Conservation (phyloP, 2,329 filamentous ascomycete genomes). For the Colletotrichum lentis region DNA sequence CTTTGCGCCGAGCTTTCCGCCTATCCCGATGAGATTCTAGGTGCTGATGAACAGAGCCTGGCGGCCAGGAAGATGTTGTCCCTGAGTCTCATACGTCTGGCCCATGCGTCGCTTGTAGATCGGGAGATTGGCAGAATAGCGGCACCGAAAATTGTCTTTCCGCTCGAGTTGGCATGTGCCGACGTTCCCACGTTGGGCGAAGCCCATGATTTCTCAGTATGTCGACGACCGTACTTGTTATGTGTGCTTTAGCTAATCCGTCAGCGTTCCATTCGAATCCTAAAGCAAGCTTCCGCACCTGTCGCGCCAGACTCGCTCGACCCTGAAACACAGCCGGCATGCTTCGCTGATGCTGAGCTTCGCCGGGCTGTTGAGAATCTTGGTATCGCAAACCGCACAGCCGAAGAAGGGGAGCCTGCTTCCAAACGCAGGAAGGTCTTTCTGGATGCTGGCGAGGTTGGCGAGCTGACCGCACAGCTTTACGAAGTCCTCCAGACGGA, state of each 20-base stretch:
- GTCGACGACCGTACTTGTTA: slow-evolving; percentile 24
- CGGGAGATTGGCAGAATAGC: slow-evolving; percentile 51
- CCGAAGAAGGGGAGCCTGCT: slow-evolving; percentile 38
- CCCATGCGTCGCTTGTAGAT: slow-evolving; percentile 46
- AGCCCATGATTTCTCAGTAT: slow-evolving; percentile 55
- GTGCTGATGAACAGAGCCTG: slow-evolving; percentile 42
- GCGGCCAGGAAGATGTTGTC: slow-evolving; percentile 49
- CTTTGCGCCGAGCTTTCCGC: slow-evolving; percentile 54
- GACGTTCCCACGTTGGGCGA: slow-evolving; percentile 46
- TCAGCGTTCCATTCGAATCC: slow-evolving; percentile 45
- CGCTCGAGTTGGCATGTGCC: slow-evolving; percentile 49
- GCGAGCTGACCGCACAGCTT: slow-evolving; percentile 40
- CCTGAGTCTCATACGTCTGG: slow-evolving; percentile 50
- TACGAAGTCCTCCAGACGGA: slow-evolving; percentile 45
- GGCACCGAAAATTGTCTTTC: slow-evolving; percentile 54
- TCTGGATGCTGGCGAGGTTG: slow-evolving; percentile 39
- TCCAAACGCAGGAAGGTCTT: slow-evolving; percentile 47
- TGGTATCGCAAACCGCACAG: slow-evolving; percentile 29
- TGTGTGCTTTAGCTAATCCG: slow-evolving; percentile 6
- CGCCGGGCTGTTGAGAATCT: slow-evolving; percentile 41
- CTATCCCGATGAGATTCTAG: slow-evolving; percentile 45
- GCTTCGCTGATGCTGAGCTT: slow-evolving; percentile 43
- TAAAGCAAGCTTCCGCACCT: slow-evolving; percentile 42
- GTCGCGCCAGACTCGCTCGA: slow-evolving; percentile 39
- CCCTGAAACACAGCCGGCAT: slow-evolving; percentile 37